A percentile compares a stretch with the other conserved stretches of the same genome.
Evolutionary conservation across 306 rosid genomes (phyloP).

Genomic region (Sicyos baderoa): DNA sequence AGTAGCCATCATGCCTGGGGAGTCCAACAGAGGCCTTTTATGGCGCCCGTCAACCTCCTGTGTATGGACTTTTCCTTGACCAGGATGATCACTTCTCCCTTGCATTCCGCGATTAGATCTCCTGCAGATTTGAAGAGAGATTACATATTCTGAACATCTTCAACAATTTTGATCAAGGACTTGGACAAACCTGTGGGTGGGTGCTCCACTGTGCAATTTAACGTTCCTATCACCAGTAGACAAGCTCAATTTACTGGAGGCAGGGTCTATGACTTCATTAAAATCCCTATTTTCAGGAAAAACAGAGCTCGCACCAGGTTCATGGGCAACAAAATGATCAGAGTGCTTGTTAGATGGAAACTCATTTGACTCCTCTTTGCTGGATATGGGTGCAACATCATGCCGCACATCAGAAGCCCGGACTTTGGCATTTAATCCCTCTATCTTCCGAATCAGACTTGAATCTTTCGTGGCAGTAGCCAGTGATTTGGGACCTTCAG

Average conservation of each 20-base stretch:
- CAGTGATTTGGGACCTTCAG: slow-evolving; percentile 32
- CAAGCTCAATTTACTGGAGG: slow-evolving; percentile 32
- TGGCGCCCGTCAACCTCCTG: slow-evolving; percentile 59
- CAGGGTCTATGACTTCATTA: slow-evolving; percentile 31
- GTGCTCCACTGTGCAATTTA: slow-evolving; percentile 35
- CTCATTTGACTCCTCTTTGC: slow-evolving; percentile 46
- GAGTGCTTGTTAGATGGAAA: slow-evolving; percentile 30
- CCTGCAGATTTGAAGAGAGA: slow-evolving; percentile 51
- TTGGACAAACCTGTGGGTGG: slow-evolving; percentile 56
- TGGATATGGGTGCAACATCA: slow-evolving; percentile 44
- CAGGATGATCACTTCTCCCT: slow-evolving; percentile 47
- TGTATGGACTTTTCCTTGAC: slow-evolving; percentile 38
- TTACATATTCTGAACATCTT: slow-evolving; percentile 23
- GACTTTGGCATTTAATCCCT: slow-evolving; percentile 86
- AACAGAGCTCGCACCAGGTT: slow-evolving; percentile 26
- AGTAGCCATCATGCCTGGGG: slow-evolving; percentile 33
- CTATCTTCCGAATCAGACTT: slow-evolving; percentile 70
- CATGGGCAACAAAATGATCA: slow-evolving; percentile 33
- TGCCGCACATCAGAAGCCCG: slow-evolving; percentile 42
- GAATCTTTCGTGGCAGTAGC: slow-evolving; percentile 55
- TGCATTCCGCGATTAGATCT: slow-evolving; percentile 47
- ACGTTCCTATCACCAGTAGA: slow-evolving; percentile 41
- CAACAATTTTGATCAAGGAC: slow-evolving; percentile 26
- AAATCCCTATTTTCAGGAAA: slow-evolving; percentile 28
- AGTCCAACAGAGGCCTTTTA: slow-evolving; percentile 41